A percentile compares a stretch with the other conserved stretches of the same genome.
Evolutionary conservation across 2,329 filamentous ascomycete species (phyloP).

Genomic region (Salinomyces thailandicus): DNA sequence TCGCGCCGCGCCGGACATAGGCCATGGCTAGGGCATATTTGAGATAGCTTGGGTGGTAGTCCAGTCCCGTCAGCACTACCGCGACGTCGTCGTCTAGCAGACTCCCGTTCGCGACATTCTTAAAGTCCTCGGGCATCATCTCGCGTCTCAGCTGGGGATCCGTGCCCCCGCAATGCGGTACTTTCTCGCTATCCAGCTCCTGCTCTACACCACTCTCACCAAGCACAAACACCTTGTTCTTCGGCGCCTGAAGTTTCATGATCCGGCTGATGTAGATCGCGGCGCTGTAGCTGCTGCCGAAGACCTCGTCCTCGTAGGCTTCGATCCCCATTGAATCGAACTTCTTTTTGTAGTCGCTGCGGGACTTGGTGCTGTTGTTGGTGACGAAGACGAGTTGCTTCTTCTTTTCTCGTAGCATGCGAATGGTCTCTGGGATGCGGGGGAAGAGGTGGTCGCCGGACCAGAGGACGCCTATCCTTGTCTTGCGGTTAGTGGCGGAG

Average conservation of each 20-base stretch:
- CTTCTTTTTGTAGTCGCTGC: constrained; percentile 86
- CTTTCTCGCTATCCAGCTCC: constrained; percentile 68
- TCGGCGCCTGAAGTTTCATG: constrained; percentile 62
- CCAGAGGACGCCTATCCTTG: constrained; percentile 77
- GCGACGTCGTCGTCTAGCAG: constrained; percentile 82
- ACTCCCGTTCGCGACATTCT: constrained; percentile 58
- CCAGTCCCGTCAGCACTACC: constrained; percentile 77
- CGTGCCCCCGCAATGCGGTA: constrained; percentile 77
- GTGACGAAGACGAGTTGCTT: constrained; percentile 94
- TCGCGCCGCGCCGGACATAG: constrained; percentile 71
- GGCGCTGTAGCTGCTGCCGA: constrained; percentile 88
- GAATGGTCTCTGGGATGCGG: constrained; percentile 72
- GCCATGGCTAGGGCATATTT: constrained; percentile 79
- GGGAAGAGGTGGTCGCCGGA: constrained; percentile 86
- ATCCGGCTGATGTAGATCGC: constrained; percentile 94
- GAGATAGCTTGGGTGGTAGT: constrained; percentile 92
- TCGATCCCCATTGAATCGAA: constrained; percentile 72
- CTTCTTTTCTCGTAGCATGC: constrained; percentile 70
- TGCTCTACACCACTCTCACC: constrained; percentile 86
- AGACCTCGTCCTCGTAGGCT: constrained; percentile 76
- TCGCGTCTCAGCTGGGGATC: constrained; percentile 68
- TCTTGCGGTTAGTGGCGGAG: constrained; percentile 5
- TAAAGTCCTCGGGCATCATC: constrained; percentile 71
- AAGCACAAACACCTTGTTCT: constrained; percentile 89
- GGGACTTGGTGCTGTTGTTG: constrained; percentile 97